phyloP scores from a whole-genome alignment of 129 eudicot genomes.

The Solidago caesia region DNA sequence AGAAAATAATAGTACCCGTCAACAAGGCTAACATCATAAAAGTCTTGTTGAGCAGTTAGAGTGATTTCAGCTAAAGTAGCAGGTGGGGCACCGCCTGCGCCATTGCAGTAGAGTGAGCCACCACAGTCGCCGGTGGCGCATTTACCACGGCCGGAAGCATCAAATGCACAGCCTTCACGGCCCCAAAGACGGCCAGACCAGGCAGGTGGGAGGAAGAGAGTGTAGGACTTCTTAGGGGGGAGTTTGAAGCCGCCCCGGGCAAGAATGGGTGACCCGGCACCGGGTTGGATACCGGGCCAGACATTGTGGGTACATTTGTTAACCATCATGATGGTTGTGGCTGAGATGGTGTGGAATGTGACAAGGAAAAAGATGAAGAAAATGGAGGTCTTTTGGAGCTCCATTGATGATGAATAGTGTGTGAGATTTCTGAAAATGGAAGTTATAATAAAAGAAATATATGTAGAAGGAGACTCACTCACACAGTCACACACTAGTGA shows the following conservation, averaged over 20 bases:
- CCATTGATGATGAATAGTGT: slow-evolving; percentile 19
- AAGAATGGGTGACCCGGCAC: slow-evolving; percentile 67
- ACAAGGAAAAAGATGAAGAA: slow-evolving; percentile 9
- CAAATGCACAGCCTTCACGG: slow-evolving; percentile 84
- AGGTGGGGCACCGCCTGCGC: slow-evolving; percentile 86
- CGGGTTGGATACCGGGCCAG: slow-evolving; percentile 96
- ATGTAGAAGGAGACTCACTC: too few relatives aligned
- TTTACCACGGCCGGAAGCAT: slow-evolving; percentile 64
- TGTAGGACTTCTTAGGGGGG: slow-evolving; percentile 52
- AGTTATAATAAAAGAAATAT: too few relatives aligned
- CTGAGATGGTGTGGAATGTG: slow-evolving; percentile 22
- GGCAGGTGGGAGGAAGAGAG: slow-evolving; percentile 60
- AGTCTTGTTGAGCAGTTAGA: slow-evolving; percentile 78
- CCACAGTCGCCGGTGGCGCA: slow-evolving; percentile 98
- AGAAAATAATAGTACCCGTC: slow-evolving; percentile 47
- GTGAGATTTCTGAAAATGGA: too few relatives aligned
- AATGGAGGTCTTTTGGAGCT: not conserved
- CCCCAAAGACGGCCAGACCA: slow-evolving; percentile 99
- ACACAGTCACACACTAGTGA: too few relatives aligned
- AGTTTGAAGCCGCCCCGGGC: slow-evolving; percentile 91
- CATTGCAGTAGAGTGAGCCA: slow-evolving; percentile 80
- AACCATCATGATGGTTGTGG: slow-evolving; percentile 63
- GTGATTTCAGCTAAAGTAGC: slow-evolving; percentile 92
- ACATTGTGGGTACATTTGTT: slow-evolving; percentile 88
- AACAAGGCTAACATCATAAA: slow-evolving; percentile 88